Evolutionary conservation across 768 basidiomycete genomes (phyloP).

Genomic region (Cystoderma amianthinum): DNA sequence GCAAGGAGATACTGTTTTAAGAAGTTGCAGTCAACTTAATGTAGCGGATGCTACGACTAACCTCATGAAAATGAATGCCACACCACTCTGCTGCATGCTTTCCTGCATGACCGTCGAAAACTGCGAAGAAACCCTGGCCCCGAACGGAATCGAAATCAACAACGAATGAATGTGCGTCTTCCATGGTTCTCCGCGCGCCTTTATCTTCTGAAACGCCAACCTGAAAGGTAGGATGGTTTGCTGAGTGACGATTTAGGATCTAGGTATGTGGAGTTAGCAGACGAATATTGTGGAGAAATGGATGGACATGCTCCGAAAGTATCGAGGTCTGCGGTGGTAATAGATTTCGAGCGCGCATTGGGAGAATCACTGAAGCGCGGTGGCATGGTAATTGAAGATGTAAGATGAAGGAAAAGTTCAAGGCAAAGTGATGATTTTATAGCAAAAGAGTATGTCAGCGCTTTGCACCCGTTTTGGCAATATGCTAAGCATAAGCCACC

Average conservation of each 20-base stretch:
- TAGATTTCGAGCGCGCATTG: conserved; percentile 77
- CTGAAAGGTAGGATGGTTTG: conserved; percentile 56
- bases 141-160: conserved; percentile 87
- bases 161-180: conserved; percentile 94
- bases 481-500: too few species aligned
- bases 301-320: conserved; percentile 60
- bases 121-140: conserved; percentile 96
- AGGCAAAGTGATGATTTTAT: conserved; percentile 6
- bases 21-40: neutral
- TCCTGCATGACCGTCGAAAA: conserved; percentile 98
- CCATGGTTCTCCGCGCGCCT: conserved; percentile 90
- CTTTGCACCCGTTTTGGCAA: too few species aligned
- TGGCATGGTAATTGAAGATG: conserved; percentile 17
- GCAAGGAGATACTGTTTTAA: conserved; percentile 56
- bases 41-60: too few species aligned
- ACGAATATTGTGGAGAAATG: conserved; percentile 3
- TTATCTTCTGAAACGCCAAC: conserved; percentile 81
- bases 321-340: conserved; percentile 71
- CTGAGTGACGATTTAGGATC: conserved; percentile 74
- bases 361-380: conserved; percentile 50
- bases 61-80: conserved; percentile 92
- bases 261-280: conserved; percentile 15
- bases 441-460: too few species aligned
- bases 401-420: conserved; percentile 1
- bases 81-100: conserved; percentile 99